Evolutionary conservation across 345 rosid genomes (phyloP), one percentile per base, ranked within the genome.

Genomic region (Cardamine chenopodiifolia): DNA sequence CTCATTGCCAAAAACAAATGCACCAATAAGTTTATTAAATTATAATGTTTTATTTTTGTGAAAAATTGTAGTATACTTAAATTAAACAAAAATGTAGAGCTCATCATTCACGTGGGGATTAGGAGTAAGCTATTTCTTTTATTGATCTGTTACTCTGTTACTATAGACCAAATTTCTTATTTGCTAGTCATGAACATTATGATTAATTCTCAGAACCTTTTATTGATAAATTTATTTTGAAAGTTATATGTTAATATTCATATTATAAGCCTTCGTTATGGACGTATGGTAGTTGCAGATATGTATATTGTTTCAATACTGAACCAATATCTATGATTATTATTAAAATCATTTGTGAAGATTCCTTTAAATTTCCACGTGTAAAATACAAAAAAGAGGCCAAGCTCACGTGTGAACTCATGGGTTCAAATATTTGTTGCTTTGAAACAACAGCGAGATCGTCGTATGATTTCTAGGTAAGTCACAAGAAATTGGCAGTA

Each of bases 381-480:
- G 35, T 54, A 20, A 12, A n/a, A 28, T 42, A 39, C 25, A 19
- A 20, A 64, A 64, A 42, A 42, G 63, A 60, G 34, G 66, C 65
- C 66, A 65, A 56, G 20, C 15, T 23, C 52, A 65, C n/a, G 66
- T 66, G 72, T 65, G 49, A 72, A 72, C 31, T 23, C 25, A 40
- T 8, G 8, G 18, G 56, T 44, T 72, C 48, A 32, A 45, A 39
- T 35, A n/a, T 35, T 71, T 7, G n/a, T 59, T 40, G 45, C 14
- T 42, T 53, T 62, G 29, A 62, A 31, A 45, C 63, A 63, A 53
- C 48, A 55, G 31, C 48, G 19, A 72, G 23, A 7, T 62, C 31
- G 45, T 44, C 18, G 68, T 62, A 37, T 29, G 31, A 39, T 52
- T 37, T 52, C 3, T 72, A 62, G 69, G 76, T 62, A 13, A 23